Percentiles rank a stretch among this genome's conserved stretches.
Evolutionary conservation across 1,284 basidiomycete genomes (phyloP).

Genomic region (Sanghuangporus sanghuang): DNA sequence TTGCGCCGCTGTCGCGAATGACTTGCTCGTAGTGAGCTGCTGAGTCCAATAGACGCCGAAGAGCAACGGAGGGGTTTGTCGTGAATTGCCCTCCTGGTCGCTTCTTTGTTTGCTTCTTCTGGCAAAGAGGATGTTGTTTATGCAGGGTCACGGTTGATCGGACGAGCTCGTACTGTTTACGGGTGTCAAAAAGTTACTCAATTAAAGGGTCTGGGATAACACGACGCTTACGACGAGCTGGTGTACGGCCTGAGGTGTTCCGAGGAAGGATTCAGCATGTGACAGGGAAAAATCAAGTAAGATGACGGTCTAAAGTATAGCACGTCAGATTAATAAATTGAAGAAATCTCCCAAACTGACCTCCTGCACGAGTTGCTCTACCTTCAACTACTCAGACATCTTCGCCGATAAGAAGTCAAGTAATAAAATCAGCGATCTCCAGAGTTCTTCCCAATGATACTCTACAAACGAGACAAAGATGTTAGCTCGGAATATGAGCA

Average conservation of each 20-base stretch:
- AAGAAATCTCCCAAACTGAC: slow-evolving; percentile 27
- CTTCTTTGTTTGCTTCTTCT: slow-evolving; percentile 21
- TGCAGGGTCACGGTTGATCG: slow-evolving; percentile 43
- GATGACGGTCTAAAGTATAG: slow-evolving; percentile 36
- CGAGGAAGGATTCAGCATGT: slow-evolving; percentile 46
- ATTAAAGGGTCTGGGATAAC: neutral
- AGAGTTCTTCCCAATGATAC: slow-evolving; percentile 60
- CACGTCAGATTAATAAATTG: neutral
- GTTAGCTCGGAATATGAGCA: neutral
- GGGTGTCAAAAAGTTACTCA: neutral
- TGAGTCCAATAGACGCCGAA: slow-evolving; percentile 39
- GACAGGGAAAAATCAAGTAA: slow-evolving; percentile 45
- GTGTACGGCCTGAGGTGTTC: slow-evolving; percentile 47
- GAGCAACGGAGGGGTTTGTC: slow-evolving; percentile 31
- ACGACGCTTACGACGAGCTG: slow-evolving; percentile 49
- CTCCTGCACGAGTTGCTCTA: slow-evolving; percentile 45
- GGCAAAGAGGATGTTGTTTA: slow-evolving; percentile 41
- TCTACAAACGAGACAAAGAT: slow-evolving; percentile 32
- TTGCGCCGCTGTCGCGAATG: slow-evolving; percentile 32
- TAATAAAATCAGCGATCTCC: slow-evolving; percentile 48
- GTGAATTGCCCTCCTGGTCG: slow-evolving; percentile 13
- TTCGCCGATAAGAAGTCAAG: slow-evolving; percentile 50
- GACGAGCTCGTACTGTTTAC: slow-evolving; percentile 55
- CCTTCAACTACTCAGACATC: slow-evolving; percentile 44
- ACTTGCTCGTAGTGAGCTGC: slow-evolving; percentile 49